phyloP scores from a whole-genome alignment of 2,329 filamentous ascomycete genomes.

The Cercospora nicotianae region DNA sequence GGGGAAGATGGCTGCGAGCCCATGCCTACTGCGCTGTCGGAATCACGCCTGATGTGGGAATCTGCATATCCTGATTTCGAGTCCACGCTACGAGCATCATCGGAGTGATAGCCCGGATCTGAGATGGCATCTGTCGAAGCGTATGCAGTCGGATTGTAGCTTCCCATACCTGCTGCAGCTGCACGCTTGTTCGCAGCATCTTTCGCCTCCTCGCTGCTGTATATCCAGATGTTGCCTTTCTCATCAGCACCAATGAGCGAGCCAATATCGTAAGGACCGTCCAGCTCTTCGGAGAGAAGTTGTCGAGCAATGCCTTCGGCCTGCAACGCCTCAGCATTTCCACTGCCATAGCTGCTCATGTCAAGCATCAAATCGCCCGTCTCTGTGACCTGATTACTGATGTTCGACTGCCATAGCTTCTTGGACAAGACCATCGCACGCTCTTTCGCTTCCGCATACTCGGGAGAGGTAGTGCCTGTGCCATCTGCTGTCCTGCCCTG shows the following conservation, averaged over 20 bases:
- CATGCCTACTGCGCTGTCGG: slow-evolving; percentile 67
- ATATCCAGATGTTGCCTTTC: slow-evolving; percentile 98
- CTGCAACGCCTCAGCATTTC: slow-evolving; percentile 84
- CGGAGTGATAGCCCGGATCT: slow-evolving; percentile 93
- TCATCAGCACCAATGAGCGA: slow-evolving; percentile 93
- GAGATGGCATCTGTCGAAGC: slow-evolving; percentile 77
- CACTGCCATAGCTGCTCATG: slow-evolving; percentile 95
- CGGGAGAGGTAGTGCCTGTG: slow-evolving; percentile 67
- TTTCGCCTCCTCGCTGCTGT: slow-evolving; percentile 95
- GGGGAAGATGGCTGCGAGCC: slow-evolving; percentile 59
- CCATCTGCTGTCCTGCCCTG: slow-evolving; percentile 18
- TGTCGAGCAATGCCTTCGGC: slow-evolving; percentile 93
- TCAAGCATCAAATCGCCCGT: slow-evolving; percentile 94
- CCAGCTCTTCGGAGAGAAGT: slow-evolving; percentile 86
- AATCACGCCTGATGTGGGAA: slow-evolving; percentile 65
- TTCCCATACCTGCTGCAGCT: slow-evolving; percentile 44
- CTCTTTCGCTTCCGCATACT: slow-evolving; percentile 72
- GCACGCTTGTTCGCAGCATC: slow-evolving; percentile 73
- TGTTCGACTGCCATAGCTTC: slow-evolving; percentile 85
- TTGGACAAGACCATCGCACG: slow-evolving; percentile 82
- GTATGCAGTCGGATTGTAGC: slow-evolving; percentile 54
- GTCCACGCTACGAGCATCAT: slow-evolving; percentile 65
- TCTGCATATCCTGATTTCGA: slow-evolving; percentile 38
- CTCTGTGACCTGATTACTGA: slow-evolving; percentile 88
- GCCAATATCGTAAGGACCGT: slow-evolving; percentile 94